Conservation (phyloP, 352 stramenopile species). For the Phytopythium ostracodes region DNA sequence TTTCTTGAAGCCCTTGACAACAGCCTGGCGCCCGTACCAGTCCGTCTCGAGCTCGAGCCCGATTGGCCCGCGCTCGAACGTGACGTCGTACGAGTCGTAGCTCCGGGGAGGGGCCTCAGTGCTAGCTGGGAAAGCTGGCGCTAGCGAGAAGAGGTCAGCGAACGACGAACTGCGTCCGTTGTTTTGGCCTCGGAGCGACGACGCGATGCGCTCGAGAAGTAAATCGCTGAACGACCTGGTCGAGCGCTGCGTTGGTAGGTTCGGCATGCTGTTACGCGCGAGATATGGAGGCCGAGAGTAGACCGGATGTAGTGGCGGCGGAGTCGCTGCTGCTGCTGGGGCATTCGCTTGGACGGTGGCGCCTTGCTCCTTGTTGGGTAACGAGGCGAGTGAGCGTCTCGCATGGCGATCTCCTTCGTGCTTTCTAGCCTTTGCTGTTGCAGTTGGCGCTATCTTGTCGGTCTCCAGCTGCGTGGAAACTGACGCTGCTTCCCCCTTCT, state of each 20-base stretch:
- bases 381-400: background rate
- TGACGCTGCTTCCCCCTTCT: background rate
- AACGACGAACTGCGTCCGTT: conserved; percentile 16
- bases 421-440: background rate
- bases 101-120: conserved; percentile 21
- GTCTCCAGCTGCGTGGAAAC: background rate
- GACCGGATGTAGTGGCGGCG: background rate
- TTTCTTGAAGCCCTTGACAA: conserved; percentile 65
- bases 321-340: background rate
- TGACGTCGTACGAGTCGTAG: conserved; percentile 72
- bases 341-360: too few relatives aligned
- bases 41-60: conserved; percentile 69
- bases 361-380: background rate
- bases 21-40: conserved; percentile 66
- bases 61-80: conserved; percentile 56
- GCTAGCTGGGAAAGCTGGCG: conserved; percentile 9
- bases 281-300: conserved; percentile 8
- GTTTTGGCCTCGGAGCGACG: conserved; percentile 8
- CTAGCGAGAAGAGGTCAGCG: conserved; percentile 13
- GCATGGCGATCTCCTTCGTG: conserved; percentile 2
- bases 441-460: background rate
- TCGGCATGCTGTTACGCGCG: conserved; percentile 21
- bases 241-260: conserved; percentile 8
- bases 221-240: conserved; percentile 14
- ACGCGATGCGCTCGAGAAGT: conserved; percentile 14